Evolutionary conservation across 2,329 filamentous ascomycete species (phyloP), one percentile per base, ranked within the genome.

Genomic region (Canariomyces notabilis): DNA sequence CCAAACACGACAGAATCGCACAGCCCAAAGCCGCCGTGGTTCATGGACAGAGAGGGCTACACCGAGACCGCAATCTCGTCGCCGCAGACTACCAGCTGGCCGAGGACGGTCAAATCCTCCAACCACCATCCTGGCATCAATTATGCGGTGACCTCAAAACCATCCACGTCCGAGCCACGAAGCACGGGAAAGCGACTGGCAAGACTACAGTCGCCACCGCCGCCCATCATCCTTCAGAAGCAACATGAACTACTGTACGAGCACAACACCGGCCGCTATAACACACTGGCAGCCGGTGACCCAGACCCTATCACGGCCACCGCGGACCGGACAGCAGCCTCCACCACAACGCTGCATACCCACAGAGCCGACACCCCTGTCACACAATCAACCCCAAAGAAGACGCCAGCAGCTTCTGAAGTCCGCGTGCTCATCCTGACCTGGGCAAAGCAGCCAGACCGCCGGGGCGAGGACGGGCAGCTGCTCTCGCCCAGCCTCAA

Each of bases 21-120:
- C 18, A 53, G 49, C 15, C 55, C 55, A n/a, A 44, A 44, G 26
- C 48, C 53, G 1, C 48, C 48, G 6, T 56, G 53, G 52, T 57
- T 51, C 35, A 36, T 46, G 3, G 49, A 54, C 23, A 35, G 20
- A 4, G 52, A 50, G 2, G 46, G 37, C 4, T 50, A 55, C 20
- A 46, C 48, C 6, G 53, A 57, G 22, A 57, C 53, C 0, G 50
- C 47, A 1, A 32, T 50, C 4, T 53, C 53, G 4, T 57, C 52
- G 2, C 50, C 55, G 3, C 34, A 52, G 11, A 49, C 44, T 8
- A 48, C 41, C 12, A 52, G 42, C 29, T 56, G 48, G 38, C 51
- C 55, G 2, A 41, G 36, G 23, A 42, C 29, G 14, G 29, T 42
- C 14, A n/a, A 11, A 12, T 26, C 47, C 2, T 19, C 35, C 5